Conservation (phyloP, 352 stramenopile genomes). For the Globisporangium alternatum region DNA sequence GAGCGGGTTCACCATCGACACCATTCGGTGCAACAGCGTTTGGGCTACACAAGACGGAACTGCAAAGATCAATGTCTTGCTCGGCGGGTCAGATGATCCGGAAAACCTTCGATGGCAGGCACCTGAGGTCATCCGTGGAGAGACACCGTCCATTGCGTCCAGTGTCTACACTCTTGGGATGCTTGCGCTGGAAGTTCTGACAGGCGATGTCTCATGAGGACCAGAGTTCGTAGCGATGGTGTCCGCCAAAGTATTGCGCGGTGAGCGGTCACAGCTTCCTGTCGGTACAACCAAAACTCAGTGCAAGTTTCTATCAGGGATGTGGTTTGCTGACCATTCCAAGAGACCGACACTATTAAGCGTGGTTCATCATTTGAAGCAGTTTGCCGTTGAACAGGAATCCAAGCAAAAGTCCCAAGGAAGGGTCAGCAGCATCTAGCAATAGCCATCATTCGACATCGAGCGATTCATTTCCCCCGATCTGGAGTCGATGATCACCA, state of each 20-base stretch:
- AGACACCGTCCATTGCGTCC: neutral
- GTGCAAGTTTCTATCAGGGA: neutral
- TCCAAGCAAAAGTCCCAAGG: neutral
- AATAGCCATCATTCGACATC: neutral
- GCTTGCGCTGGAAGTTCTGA: conserved; percentile 6
- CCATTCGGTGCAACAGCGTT: conserved; percentile 6
- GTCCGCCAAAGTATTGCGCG: neutral
- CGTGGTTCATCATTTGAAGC: neutral
- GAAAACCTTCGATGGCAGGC: neutral
- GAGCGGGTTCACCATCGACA: neutral
- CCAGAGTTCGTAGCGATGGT: neutral
- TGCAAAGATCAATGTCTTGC: neutral
- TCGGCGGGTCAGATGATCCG: too few relatives aligned
- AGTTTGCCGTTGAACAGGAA: neutral
- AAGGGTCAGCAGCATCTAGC: neutral
- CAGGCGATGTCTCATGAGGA: neutral
- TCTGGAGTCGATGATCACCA: neutral
- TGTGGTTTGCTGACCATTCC: neutral
- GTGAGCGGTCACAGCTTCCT: neutral
- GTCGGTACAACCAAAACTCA: neutral
- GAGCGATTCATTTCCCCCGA: neutral
- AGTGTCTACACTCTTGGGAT: conserved; percentile 13
- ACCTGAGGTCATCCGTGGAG: neutral
- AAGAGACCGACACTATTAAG: neutral
- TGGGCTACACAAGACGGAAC: conserved; percentile 1